phyloP scores from a whole-genome alignment of 2,329 filamentous ascomycete genomes.

The Venturia carpophila region DNA sequence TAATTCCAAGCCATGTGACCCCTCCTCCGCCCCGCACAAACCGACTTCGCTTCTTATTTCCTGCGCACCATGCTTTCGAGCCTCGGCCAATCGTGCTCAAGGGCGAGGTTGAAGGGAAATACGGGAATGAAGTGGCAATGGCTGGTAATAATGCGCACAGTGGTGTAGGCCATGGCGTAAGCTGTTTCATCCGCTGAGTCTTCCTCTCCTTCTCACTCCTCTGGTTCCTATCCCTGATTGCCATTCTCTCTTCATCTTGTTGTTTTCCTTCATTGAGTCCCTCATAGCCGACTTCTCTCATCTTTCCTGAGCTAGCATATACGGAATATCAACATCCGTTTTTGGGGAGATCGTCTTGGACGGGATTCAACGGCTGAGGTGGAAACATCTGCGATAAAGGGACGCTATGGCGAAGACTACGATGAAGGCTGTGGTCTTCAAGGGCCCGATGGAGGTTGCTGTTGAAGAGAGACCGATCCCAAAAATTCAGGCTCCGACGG shows the following conservation, averaged over 20 bases:
- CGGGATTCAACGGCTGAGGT: background rate
- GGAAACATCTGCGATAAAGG: too few species aligned
- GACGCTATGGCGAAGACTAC: constrained; percentile 35
- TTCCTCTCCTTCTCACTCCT: background rate
- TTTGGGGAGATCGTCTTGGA: background rate
- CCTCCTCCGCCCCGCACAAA: background rate
- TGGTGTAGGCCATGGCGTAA: background rate
- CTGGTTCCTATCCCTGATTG: background rate
- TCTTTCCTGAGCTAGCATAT: background rate
- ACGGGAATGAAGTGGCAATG: background rate
- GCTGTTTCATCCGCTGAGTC: background rate
- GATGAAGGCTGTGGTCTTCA: constrained; percentile 87
- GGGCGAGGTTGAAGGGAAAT: background rate
- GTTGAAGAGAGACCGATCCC: constrained; percentile 76
- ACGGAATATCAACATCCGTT: background rate
- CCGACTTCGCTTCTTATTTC: background rate
- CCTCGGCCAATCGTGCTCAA: constrained; percentile 1
- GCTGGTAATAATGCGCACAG: background rate
- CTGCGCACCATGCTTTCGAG: background rate
- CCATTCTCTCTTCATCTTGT: background rate
- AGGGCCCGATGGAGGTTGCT: constrained; percentile 65
- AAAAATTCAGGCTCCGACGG: constrained; percentile 59
- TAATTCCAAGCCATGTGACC: background rate
- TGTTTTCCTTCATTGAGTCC: background rate
- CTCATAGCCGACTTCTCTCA: background rate